Conservation (phyloP, 768 basidiomycete species). For the Xanthoconium stramineum region DNA sequence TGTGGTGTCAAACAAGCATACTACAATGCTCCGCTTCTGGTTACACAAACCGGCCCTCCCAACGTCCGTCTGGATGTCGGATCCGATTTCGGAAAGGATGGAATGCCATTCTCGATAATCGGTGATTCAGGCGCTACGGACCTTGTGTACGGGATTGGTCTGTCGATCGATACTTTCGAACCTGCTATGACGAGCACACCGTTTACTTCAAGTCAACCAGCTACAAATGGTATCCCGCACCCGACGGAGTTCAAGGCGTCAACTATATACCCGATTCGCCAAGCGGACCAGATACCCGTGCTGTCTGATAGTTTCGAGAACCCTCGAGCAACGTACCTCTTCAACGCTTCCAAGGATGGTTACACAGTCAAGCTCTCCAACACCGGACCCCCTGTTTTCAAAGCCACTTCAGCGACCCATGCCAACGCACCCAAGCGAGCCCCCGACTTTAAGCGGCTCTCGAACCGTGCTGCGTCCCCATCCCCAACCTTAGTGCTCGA, state of each 20-base stretch:
- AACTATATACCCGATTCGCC: neutral
- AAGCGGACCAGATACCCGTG: neutral
- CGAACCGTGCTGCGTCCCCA: conserved; percentile 2
- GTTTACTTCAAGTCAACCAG: neutral
- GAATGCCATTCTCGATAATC: too few species aligned
- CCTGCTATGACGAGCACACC: conserved; percentile 21
- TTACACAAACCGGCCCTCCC: neutral
- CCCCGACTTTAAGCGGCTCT: neutral
- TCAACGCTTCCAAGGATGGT: neutral
- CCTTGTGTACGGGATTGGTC: neutral
- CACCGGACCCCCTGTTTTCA: neutral
- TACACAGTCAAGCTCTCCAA: conserved; percentile 14
- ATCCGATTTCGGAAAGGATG: neutral
- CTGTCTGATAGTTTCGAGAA: neutral
- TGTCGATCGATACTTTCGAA: conserved; percentile 5
- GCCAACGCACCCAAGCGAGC: neutral
- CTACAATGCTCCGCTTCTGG: conserved; percentile 5
- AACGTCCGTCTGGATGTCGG: neutral
- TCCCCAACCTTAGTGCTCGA: conserved; percentile 20
- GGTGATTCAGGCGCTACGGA: too few species aligned
- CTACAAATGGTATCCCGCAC: neutral
- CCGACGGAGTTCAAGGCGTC: neutral
- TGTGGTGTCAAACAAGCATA: conserved; percentile 9
- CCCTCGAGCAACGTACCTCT: conserved; percentile 1
- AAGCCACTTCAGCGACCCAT: neutral